Evolutionary conservation across 495 filamentous ascomycete species (phyloP).

Genomic region (Hypoxylon lienhwacheense): DNA sequence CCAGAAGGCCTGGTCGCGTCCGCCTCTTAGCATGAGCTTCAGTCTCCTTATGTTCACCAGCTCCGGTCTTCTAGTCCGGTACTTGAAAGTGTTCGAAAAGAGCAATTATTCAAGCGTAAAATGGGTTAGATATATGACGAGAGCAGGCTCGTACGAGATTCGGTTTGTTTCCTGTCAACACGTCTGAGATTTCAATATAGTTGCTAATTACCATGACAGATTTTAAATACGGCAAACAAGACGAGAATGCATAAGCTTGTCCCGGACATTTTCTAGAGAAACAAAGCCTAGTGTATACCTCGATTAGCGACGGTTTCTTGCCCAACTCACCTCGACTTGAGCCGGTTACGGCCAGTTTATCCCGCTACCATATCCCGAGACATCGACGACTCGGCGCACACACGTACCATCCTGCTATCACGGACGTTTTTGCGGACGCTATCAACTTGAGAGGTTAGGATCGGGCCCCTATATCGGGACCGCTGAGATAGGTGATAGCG

Average conservation of each 20-base stretch:
- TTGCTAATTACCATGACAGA: constrained; percentile 16
- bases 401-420: not conserved
- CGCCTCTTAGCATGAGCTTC: constrained; percentile 89
- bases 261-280: not conserved
- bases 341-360: constrained; percentile 1
- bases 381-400: constrained; percentile 6
- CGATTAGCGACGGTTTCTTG: not conserved
- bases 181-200: not conserved
- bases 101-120: constrained; percentile 97
- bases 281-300: not conserved
- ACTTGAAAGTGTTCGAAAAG: constrained; percentile 99
- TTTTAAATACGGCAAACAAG: constrained; percentile 8
- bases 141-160: constrained; percentile 83
- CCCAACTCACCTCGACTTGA: not conserved
- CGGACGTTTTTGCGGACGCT: not conserved
- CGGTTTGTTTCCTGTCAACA: constrained; percentile 49
- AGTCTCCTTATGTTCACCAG: constrained; percentile 97
- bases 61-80: constrained; percentile 86
- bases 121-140: constrained; percentile 99
- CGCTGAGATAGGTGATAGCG: not conserved
- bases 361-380: constrained; percentile 5
- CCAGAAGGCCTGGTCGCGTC: constrained; percentile 96
- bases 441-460: constrained; percentile 2
- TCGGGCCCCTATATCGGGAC: constrained; percentile 4
- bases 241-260: not conserved